Evolutionary conservation across 768 basidiomycete genomes (phyloP), one percentile per base, ranked within the genome.

Genomic region (Kwoniella bestiolae): DNA sequence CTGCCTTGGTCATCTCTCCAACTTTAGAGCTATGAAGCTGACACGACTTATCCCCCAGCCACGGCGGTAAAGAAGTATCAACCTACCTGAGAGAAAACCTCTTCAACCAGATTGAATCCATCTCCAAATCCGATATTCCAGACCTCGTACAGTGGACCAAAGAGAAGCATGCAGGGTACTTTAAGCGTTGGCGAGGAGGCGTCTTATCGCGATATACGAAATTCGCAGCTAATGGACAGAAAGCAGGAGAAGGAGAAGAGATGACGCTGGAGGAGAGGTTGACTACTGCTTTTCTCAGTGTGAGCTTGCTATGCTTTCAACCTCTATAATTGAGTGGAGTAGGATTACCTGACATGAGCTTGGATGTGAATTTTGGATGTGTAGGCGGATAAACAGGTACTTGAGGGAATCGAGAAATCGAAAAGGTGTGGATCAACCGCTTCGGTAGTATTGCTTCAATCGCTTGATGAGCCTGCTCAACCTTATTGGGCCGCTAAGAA

Each of bases 61-160:
- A 96, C 75, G 94, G 94, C 6, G 94, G 94, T 8, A 89, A 89
- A n/a, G 89, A 89, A 9, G 92, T 94, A 18, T 90, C 93, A 2
- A 87, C 91, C 65, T 94, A 88, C 79, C 84, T 94, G 31, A 87
- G 90, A 21, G 89, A 94, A 69, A 89, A 95, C 78, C 82, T 95
- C 11, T 92, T 94, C 72, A 88, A 88, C 1, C 82, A 93, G 56
- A 89, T 95, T 65, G 92, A 95, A 80, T 87, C 87, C 5, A 91
- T 87, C 5, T 74, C 90, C 73, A 41, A 63, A 8, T 60, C 62
- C 14, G 56, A 64, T n/a, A 88, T 94, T 29, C 89, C 90, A 4
- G 90, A 91, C 31, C 32, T 67, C 5, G 64, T 74, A 18, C 23
- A 63, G 3, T 74, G 69, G 66, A 74, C 69, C 2, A 64, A 61